Evolutionary conservation across 768 basidiomycete species (phyloP).

Genomic region (Phaeotremella fagi): DNA sequence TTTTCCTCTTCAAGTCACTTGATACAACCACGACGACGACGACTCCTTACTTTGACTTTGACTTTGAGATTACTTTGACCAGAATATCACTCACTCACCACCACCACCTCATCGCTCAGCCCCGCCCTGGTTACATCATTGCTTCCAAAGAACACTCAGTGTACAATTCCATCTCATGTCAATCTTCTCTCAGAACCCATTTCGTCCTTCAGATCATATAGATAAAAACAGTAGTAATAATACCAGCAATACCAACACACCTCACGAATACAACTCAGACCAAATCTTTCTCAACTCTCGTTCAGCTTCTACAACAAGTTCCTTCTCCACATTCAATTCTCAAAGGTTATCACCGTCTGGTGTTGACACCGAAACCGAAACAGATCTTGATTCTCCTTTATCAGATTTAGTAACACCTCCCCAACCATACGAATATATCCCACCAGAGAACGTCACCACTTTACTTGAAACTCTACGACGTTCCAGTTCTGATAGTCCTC

Average conservation of each 20-base stretch:
- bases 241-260: not conserved
- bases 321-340: not conserved
- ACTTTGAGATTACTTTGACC: too few relatives aligned
- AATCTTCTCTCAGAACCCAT: constrained; percentile 29
- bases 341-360: not conserved
- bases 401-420: not conserved
- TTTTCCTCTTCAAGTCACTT: too few relatives aligned
- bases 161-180: too few relatives aligned
- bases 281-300: not conserved
- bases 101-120: not conserved
- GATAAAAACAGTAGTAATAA: constrained; percentile 3
- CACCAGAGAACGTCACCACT: not conserved
- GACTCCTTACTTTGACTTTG: too few relatives aligned
- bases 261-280: not conserved
- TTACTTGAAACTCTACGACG: not conserved
- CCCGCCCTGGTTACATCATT: too few relatives aligned
- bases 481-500: not conserved
- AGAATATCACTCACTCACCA: not conserved
- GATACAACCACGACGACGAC: too few relatives aligned
- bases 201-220: constrained; percentile 11
- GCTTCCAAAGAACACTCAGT: too few relatives aligned
- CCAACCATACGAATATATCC: not conserved
- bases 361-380: not conserved
- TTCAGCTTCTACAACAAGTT: not conserved
- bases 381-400: not conserved